Conservation (phyloP, 2,329 filamentous ascomycete genomes). For the Trichoderma semiorbis region DNA sequence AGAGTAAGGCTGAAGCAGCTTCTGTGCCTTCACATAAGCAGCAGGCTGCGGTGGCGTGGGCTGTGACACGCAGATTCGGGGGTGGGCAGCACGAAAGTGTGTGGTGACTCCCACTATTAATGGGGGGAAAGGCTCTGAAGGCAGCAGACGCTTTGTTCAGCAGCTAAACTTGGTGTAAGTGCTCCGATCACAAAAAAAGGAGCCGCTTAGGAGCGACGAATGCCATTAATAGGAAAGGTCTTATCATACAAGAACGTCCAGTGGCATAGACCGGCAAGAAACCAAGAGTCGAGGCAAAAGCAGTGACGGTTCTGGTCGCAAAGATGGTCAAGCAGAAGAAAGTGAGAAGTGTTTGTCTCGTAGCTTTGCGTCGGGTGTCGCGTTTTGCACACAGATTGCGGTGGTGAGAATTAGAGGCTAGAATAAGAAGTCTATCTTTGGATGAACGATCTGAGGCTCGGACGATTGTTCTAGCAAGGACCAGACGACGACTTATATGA, state of each 20-base stretch:
- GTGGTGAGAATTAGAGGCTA: neutral
- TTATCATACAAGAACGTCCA: neutral
- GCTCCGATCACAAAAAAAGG: neutral
- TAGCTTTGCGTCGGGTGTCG: neutral
- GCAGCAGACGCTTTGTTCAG: neutral
- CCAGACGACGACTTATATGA: conserved; percentile 19
- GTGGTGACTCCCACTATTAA: neutral
- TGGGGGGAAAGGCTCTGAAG: neutral
- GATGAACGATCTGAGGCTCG: conserved; percentile 18
- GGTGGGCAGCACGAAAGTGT: conserved; percentile 12
- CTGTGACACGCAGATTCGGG: conserved; percentile 13
- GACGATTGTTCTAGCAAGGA: conserved; percentile 15
- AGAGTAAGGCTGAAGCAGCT: conserved; percentile 16
- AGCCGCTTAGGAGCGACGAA: neutral
- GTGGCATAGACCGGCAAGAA: neutral
- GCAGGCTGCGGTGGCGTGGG: conserved; percentile 11
- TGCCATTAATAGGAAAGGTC: neutral
- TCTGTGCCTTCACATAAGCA: conserved; percentile 17
- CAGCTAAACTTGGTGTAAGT: conserved; percentile 5
- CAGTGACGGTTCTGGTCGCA: neutral
- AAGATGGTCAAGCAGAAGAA: neutral
- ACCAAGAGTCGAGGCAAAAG: neutral
- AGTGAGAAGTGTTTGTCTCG: neutral
- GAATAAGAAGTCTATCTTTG: conserved; percentile 19
- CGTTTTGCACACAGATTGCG: neutral